Percentiles rank a stretch among this genome's conserved stretches.
These are phyloP conservation scores for Pythium insidiosum DNA, from an alignment of 352 stramenopile species.

Conservation along the genomic window DNA sequence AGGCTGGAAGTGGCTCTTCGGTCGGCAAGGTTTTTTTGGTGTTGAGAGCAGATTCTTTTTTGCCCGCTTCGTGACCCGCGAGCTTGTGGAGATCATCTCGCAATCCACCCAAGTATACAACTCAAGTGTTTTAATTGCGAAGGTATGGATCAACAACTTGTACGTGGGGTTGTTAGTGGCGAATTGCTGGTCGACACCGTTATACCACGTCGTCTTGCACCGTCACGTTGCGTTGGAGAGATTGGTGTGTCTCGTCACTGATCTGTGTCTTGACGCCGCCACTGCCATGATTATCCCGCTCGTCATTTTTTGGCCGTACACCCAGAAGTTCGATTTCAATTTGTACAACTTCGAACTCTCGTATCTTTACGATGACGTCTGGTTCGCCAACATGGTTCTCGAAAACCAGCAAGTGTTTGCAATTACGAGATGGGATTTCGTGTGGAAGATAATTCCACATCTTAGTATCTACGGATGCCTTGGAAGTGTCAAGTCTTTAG, in stretches of 20 bases:
- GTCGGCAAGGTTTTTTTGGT: conserved; percentile 19
- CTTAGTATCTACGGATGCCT: conserved; percentile 18
- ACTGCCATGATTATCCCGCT: conserved; percentile 20
- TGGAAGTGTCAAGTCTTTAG: background rate
- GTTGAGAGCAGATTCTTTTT: conserved; percentile 27
- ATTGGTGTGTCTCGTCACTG: conserved; percentile 17
- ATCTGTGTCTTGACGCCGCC: conserved; percentile 17
- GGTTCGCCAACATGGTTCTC: conserved; percentile 31
- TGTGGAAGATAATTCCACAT: conserved; percentile 26
- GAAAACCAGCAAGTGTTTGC: conserved; percentile 36
- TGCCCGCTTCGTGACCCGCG: conserved; percentile 18
- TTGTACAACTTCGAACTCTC: conserved; percentile 20
- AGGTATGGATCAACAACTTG: conserved; percentile 40
- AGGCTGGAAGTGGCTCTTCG: conserved; percentile 9
- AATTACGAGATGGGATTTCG: conserved; percentile 15
- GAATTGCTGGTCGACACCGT: conserved; percentile 30
- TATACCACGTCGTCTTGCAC: conserved; percentile 14
- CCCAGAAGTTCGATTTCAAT: conserved; percentile 20
- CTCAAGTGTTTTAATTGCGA: conserved; percentile 28
- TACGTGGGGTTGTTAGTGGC: conserved; percentile 31
- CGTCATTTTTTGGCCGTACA: conserved; percentile 26
- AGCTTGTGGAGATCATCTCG: conserved; percentile 31
- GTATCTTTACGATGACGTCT: conserved; percentile 31
- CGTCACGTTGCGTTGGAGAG: conserved; percentile 14
- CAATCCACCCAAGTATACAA: conserved; percentile 35